Conservation (phyloP, 2,329 filamentous ascomycete genomes). For the Dothideomycetes sp. region DNA sequence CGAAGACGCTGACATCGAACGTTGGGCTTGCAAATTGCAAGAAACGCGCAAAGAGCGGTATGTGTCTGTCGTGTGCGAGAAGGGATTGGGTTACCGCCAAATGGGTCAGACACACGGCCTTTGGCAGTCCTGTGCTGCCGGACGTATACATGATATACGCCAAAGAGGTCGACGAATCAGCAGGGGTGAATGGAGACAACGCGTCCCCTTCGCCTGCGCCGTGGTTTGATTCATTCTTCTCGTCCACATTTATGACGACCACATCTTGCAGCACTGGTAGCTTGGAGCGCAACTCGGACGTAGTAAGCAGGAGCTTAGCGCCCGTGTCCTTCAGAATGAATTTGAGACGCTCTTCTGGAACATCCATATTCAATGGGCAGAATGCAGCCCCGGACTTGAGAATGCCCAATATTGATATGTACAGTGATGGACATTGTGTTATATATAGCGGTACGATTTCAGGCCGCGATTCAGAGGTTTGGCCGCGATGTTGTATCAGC, state of each 20-base stretch:
- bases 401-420: slow-evolving; percentile 65
- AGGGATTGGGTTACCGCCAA: slow-evolving; percentile 69
- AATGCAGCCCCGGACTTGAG: slow-evolving; percentile 77
- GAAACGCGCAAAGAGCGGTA: slow-evolving; percentile 68
- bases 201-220: neutral
- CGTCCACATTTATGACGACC: slow-evolving; percentile 32
- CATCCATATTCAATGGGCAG: slow-evolving; percentile 71
- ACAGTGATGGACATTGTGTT: slow-evolving; percentile 66
- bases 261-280: slow-evolving; percentile 26
- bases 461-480: slow-evolving; percentile 16
- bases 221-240: too few species aligned
- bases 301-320: slow-evolving; percentile 58
- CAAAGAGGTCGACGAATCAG: slow-evolving; percentile 27
- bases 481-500: slow-evolving; percentile 27
- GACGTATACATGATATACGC: slow-evolving; percentile 94
- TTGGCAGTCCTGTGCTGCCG: slow-evolving; percentile 78
- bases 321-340: slow-evolving; percentile 74
- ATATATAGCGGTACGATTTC: slow-evolving; percentile 63
- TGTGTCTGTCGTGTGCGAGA: slow-evolving; percentile 66
- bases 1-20: slow-evolving; percentile 90
- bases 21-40: slow-evolving; percentile 87
- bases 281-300: slow-evolving; percentile 31
- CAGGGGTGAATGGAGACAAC: neutral
- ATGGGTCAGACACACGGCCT: slow-evolving; percentile 78
- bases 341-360: slow-evolving; percentile 61